These are phyloP conservation scores for Trichoderma pleuroti DNA, from an alignment of 2,329 filamentous ascomycete species.

Conservation along the genomic window DNA sequence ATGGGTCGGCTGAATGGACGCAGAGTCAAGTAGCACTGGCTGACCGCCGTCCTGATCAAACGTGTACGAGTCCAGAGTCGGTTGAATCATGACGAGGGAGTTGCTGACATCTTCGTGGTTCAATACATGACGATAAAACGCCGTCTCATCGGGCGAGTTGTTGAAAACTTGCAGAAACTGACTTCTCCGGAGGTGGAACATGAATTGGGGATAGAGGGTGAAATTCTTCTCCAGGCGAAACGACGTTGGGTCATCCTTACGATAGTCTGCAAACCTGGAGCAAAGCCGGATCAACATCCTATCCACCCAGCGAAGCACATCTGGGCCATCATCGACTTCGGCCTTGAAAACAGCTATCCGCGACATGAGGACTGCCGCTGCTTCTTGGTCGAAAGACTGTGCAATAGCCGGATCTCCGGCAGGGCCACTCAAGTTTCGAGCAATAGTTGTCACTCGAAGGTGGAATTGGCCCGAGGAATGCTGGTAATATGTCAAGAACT, in stretches of 20 bases:
- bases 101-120: constrained; percentile 97
- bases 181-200: constrained; percentile 96
- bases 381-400: constrained; percentile 97
- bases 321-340: constrained; percentile 96
- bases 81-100: constrained; percentile 97
- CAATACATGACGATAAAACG: constrained; percentile 96
- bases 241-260: constrained; percentile 95
- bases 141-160: constrained; percentile 97
- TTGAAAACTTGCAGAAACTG: constrained; percentile 99
- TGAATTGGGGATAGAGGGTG: constrained; percentile 97
- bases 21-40: constrained; percentile 92
- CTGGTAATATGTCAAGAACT: constrained; percentile 98
- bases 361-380: constrained; percentile 97
- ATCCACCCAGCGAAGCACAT: constrained; percentile 96
- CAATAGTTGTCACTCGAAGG: constrained; percentile 89
- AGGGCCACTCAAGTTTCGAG: constrained; percentile 85
- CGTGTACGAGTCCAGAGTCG: constrained; percentile 93
- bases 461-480: constrained; percentile 96
- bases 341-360: constrained; percentile 98
- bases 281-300: constrained; percentile 96
- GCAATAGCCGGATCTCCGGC: constrained; percentile 92
- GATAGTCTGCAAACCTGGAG: constrained; percentile 94
- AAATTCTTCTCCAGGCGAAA: constrained; percentile 99
- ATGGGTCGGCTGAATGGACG: constrained; percentile 91
- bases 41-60: constrained; percentile 92